Evolutionary conservation across 345 rosid genomes (phyloP).

Genomic region (Arabidopsis suecica): DNA sequence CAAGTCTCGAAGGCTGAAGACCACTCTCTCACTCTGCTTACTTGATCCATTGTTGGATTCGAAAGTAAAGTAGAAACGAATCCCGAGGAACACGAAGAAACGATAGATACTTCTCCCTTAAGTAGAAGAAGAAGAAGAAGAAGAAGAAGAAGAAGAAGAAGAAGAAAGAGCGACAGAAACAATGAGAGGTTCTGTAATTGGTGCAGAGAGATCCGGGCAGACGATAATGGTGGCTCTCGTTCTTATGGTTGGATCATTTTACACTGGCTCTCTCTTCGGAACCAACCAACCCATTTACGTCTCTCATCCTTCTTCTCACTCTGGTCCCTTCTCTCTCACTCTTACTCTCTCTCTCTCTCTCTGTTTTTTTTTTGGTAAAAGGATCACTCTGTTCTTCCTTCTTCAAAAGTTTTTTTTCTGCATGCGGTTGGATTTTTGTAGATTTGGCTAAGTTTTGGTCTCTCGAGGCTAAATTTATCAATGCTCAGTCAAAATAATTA

Average conservation of each 20-base stretch:
- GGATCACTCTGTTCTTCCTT: no score
- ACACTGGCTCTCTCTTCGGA: slow-evolving; percentile 80
- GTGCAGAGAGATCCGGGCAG: slow-evolving; percentile 72
- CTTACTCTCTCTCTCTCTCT: slow-evolving; percentile 21
- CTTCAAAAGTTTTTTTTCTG: no score
- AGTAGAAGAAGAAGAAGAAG: slow-evolving; percentile 12
- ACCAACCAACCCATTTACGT: slow-evolving; percentile 59
- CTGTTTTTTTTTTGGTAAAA: no score
- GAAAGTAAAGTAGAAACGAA: slow-evolving; percentile 28
- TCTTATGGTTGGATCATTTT: slow-evolving; percentile 79
- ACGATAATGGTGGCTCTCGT: slow-evolving; percentile 70
- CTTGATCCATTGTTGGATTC: slow-evolving; percentile 15
- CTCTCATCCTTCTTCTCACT: slow-evolving; percentile 44
- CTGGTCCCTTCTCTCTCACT: slow-evolving; percentile 28
- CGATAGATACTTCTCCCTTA: not conserved
- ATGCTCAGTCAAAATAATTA: no score
- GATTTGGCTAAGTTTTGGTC: no score
- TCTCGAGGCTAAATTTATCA: no score
- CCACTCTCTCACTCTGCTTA: slow-evolving; percentile 13
- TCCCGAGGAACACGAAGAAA: slow-evolving; percentile 32
- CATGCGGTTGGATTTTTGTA: no score
- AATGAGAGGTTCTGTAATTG: slow-evolving; percentile 63
- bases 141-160: not conserved
- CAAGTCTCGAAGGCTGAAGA: slow-evolving; percentile 20
- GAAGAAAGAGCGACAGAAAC: not conserved